Conservation (phyloP, 495 filamentous ascomycete species). For the Alectoria sarmentosa region DNA sequence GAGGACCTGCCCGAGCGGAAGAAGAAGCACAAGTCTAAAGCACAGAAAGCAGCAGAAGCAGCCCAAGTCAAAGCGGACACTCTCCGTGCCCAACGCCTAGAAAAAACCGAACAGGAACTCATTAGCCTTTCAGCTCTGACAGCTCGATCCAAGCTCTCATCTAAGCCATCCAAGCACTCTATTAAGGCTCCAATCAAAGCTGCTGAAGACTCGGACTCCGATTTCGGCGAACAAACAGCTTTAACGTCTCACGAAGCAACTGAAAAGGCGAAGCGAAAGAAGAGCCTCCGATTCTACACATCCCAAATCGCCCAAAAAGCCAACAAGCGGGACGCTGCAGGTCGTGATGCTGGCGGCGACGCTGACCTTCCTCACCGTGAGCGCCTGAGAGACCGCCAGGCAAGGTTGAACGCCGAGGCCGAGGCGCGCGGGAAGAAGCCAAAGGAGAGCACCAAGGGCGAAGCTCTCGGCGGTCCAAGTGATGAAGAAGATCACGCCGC, state of each 20-base stretch:
- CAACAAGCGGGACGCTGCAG: conserved; percentile 74
- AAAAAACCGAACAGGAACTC: conserved; percentile 61
- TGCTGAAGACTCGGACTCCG: conserved; percentile 43
- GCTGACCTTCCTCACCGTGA: conserved; percentile 87
- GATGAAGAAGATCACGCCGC: conserved; percentile 42
- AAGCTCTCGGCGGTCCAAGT: conserved; percentile 59
- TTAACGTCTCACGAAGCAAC: conserved; percentile 59
- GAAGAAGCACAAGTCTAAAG: conserved; percentile 44
- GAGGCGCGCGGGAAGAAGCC: conserved; percentile 69
- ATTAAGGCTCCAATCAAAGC: conserved; percentile 31
- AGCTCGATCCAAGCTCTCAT: conserved; percentile 26
- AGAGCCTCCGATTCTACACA: conserved; percentile 90
- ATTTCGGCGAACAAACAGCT: conserved; percentile 60
- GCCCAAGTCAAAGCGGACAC: conserved; percentile 48
- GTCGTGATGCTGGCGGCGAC: conserved; percentile 82
- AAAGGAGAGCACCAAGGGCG: conserved; percentile 46
- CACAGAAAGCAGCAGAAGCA: conserved; percentile 41
- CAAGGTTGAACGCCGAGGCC: conserved; percentile 77
- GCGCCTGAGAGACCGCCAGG: conserved; percentile 74
- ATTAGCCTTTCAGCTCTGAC: conserved; percentile 51
- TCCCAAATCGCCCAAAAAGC: conserved; percentile 90
- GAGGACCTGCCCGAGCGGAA: conserved; percentile 21
- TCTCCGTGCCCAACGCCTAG: conserved; percentile 47
- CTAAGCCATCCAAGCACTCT: conserved; percentile 32
- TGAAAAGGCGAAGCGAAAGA: conserved; percentile 80